phyloP scores from a whole-genome alignment of 176 grass and related monocot species.

The Oryza australiensis region DNA sequence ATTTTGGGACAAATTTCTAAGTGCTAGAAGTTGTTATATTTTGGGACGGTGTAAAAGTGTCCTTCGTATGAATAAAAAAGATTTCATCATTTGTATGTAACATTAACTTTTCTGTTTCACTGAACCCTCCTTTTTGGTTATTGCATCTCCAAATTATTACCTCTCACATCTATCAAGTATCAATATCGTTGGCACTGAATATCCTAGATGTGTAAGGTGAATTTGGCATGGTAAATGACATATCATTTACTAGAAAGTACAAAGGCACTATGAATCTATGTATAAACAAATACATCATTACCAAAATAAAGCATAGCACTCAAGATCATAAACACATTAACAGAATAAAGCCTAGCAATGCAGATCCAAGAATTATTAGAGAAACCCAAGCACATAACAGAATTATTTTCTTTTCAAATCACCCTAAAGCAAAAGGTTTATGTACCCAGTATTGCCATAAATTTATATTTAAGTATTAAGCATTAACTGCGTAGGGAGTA shows the following conservation, averaged over 20 bases:
- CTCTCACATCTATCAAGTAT: neutral
- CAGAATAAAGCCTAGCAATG: neutral
- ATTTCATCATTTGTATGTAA: constrained; percentile 3
- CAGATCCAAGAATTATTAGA: neutral
- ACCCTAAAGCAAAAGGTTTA: neutral
- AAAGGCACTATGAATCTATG: neutral
- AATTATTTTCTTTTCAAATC: neutral
- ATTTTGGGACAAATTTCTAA: no score
- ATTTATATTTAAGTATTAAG: neutral
- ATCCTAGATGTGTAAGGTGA: neutral
- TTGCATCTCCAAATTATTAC: neutral
- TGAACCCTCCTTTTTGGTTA: neutral
- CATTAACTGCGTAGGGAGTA: neutral
- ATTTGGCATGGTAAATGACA: neutral
- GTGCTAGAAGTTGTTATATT: no score
- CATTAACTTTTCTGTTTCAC: neutral
- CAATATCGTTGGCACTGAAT: neutral
- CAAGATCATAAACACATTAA: neutral
- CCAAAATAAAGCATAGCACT: neutral
- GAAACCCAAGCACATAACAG: neutral
- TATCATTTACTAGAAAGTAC: neutral
- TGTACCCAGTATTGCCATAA: neutral
- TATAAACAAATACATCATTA: neutral
- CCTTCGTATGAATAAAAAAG: neutral
- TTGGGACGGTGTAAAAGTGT: neutral